Conservation (phyloP, 2,329 filamentous ascomycete genomes). For the Dactylellina parvicollis region DNA sequence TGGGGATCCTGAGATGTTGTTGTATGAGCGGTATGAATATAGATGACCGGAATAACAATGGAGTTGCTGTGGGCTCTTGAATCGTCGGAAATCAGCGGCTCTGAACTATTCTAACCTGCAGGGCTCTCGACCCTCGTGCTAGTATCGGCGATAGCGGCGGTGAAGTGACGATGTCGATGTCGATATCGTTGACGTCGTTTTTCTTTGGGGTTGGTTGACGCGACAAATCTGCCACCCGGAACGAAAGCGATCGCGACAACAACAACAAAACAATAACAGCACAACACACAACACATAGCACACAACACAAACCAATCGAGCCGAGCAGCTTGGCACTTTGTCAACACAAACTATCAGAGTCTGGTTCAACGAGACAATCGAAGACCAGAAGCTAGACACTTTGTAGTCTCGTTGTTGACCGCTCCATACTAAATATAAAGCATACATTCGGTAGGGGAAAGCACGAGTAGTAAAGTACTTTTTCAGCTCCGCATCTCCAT, state of each 20-base stretch:
- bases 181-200: conserved; percentile 41
- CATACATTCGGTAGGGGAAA: too few species aligned
- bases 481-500: too few species aligned
- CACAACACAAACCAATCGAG: conserved; percentile 1
- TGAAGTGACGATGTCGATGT: conserved; percentile 4
- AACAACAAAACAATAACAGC: conserved; percentile 54
- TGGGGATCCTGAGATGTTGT: background rate
- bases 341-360: too few species aligned
- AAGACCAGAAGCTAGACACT: too few species aligned
- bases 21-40: background rate
- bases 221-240: conserved; percentile 30
- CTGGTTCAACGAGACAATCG: too few species aligned
- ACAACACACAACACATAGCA: conserved; percentile 20
- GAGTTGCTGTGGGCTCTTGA: background rate
- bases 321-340: too few species aligned
- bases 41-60: conserved; percentile 3
- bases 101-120: background rate
- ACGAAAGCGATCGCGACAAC: conserved; percentile 50
- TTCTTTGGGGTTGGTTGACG: conserved; percentile 33
- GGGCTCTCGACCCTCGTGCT: background rate
- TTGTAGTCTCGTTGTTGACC: too few species aligned
- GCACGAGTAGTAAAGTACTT: too few species aligned
- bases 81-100: background rate
- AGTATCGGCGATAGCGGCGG: conserved; percentile 12
- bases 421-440: too few species aligned